Evolutionary conservation across 2,329 filamentous ascomycete genomes (phyloP).

Genomic region (Aureobasidium musti): DNA sequence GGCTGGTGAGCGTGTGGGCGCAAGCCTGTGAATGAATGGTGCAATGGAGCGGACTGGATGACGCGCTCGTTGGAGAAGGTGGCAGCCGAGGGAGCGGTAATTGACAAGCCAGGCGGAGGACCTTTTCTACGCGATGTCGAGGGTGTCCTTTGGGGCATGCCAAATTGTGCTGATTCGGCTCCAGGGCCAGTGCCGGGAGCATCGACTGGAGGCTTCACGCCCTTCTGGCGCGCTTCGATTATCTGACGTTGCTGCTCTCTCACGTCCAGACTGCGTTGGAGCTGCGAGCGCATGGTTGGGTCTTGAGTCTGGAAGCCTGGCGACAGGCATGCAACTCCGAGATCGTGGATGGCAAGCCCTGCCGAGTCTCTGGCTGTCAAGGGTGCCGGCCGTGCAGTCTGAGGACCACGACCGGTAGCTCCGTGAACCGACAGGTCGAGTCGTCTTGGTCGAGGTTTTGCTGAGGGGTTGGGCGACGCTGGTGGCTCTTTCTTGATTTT

Average conservation of each 20-base stretch:
- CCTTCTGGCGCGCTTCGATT: slow-evolving; percentile 90
- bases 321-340: slow-evolving; percentile 90
- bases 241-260: slow-evolving; percentile 92
- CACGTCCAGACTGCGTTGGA: slow-evolving; percentile 91
- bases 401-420: slow-evolving; percentile 46
- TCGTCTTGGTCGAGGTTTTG: slow-evolving; percentile 73
- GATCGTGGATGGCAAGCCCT: slow-evolving; percentile 80
- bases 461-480: slow-evolving; percentile 75
- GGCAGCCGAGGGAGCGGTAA: slow-evolving; percentile 89
- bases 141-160: slow-evolving; percentile 63
- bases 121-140: slow-evolving; percentile 69
- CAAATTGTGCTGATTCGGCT: slow-evolving; percentile 43
- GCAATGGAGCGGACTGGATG: slow-evolving; percentile 92
- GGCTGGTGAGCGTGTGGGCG: slow-evolving; percentile 73
- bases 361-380: slow-evolving; percentile 74
- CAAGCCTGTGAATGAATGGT: slow-evolving; percentile 92
- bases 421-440: slow-evolving; percentile 68
- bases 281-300: slow-evolving; percentile 92
- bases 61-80: slow-evolving; percentile 93
- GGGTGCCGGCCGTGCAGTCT: slow-evolving; percentile 62
- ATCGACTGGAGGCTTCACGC: slow-evolving; percentile 60
- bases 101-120: slow-evolving; percentile 85
- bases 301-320: slow-evolving; percentile 96
- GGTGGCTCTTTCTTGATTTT: slow-evolving; percentile 95
- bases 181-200: slow-evolving; percentile 46